Conservation (phyloP, 257 asterid genomes). For the Handroanthus guayacan region DNA sequence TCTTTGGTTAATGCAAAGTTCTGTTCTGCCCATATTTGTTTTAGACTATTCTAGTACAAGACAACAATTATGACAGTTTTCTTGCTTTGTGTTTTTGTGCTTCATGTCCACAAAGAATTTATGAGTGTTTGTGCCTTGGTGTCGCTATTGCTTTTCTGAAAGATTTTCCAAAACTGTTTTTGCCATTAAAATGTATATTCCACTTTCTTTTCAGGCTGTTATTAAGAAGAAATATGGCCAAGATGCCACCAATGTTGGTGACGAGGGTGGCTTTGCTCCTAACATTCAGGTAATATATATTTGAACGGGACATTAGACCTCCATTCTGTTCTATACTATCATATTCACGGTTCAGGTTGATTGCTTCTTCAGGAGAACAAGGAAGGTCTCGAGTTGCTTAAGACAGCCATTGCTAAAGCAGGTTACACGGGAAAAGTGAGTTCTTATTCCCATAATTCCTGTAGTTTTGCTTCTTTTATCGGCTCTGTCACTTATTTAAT, state of each 20-base stretch:
- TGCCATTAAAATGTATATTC: no score
- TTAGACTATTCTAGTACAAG: background rate
- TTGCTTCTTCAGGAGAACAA: conserved; percentile 80
- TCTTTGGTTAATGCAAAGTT: conserved; percentile 14
- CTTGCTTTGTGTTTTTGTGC: background rate
- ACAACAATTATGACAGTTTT: background rate
- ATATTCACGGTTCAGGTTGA: conserved; percentile 31
- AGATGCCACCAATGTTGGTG: conserved; percentile 98
- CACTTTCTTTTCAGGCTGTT: conserved; percentile 63
- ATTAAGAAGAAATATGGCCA: conserved; percentile 97
- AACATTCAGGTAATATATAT: conserved; percentile 73
- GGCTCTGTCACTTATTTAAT: background rate
- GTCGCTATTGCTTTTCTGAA: background rate
- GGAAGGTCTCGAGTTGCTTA: conserved; percentile 96
- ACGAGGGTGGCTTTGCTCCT: conserved; percentile 99
- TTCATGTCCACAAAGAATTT: background rate
- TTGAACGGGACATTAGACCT: conserved; percentile 7
- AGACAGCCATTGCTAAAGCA: conserved; percentile 95
- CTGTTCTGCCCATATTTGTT: background rate
- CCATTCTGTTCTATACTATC: background rate
- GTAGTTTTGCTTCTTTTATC: background rate
- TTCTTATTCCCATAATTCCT: background rate
- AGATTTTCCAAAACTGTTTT: no score
- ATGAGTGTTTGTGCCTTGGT: background rate
- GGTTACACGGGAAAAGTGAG: conserved; percentile 88